phyloP scores from a whole-genome alignment of 2,329 filamentous ascomycete genomes.

The Aspergillus unguis region DNA sequence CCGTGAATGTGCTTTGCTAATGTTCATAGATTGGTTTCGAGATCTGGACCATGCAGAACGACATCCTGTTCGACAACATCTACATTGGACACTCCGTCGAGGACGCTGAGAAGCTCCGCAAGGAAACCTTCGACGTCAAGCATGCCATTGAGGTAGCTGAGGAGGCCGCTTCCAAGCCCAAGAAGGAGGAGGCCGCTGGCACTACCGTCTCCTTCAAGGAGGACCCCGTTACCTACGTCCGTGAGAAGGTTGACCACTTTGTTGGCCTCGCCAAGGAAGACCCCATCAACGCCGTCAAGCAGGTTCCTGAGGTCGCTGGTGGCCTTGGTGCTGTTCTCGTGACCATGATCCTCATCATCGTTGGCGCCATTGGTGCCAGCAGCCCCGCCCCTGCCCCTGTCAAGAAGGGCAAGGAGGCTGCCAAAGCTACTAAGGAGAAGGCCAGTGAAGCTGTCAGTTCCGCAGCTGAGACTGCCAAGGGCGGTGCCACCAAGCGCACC shows the following conservation, averaged over 20 bases:
- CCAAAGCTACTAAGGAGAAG: constrained; percentile 59
- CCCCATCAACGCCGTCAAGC: constrained; percentile 78
- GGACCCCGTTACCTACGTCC: constrained; percentile 81
- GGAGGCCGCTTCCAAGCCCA: constrained; percentile 76
- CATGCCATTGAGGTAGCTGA: constrained; percentile 73
- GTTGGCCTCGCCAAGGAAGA: constrained; percentile 76
- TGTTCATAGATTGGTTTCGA: constrained; percentile 81
- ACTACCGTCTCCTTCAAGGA: constrained; percentile 80
- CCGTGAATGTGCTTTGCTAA: constrained; percentile 3
- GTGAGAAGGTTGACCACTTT: constrained; percentile 93
- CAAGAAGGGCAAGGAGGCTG: constrained; percentile 74
- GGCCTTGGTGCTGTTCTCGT: constrained; percentile 69
- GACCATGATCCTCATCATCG: constrained; percentile 67
- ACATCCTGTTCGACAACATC: constrained; percentile 99
- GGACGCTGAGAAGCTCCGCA: constrained; percentile 83
- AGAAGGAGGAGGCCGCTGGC: constrained; percentile 67
- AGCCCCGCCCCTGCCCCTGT: constrained; percentile 63
- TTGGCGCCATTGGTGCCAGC: constrained; percentile 63
- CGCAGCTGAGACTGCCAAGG: constrained; percentile 72
- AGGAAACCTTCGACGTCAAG: constrained; percentile 90
- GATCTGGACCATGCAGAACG: constrained; percentile 99
- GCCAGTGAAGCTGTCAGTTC: constrained; percentile 61
- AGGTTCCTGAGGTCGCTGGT: constrained; percentile 86
- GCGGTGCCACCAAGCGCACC: constrained; percentile 60
- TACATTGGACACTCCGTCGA: constrained; percentile 97